Conservation (phyloP, 192 early-diverging fungal genomes). For the Coemansia sp. region DNA sequence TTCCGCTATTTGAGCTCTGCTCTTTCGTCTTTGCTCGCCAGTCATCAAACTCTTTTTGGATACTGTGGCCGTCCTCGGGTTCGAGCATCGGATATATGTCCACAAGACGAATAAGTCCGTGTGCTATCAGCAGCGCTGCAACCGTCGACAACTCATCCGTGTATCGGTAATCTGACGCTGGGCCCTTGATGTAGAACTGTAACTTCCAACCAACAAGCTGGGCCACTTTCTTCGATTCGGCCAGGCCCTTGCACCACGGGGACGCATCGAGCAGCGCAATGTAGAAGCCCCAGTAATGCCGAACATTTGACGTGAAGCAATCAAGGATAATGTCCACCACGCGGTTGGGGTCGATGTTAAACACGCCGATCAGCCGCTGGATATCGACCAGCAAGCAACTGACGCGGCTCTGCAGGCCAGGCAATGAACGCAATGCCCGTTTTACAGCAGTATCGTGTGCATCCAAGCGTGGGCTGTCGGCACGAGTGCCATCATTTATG, state of each 20-base stretch:
- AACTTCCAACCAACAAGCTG: conserved; percentile 52
- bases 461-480: background rate
- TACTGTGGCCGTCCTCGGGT: conserved; percentile 15
- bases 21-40: conserved; percentile 38
- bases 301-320: conserved; percentile 50
- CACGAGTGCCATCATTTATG: background rate
- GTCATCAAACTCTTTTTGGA: conserved; percentile 24
- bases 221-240: conserved; percentile 39
- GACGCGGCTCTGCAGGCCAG: conserved; percentile 23
- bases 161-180: conserved; percentile 21
- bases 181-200: conserved; percentile 35
- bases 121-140: conserved; percentile 44
- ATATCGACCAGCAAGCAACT: conserved; percentile 29
- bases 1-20: conserved; percentile 6
- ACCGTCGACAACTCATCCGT: conserved; percentile 47
- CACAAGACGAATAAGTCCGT: conserved; percentile 28
- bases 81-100: conserved; percentile 38
- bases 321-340: conserved; percentile 49
- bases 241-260: conserved; percentile 33
- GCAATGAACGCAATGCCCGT: conserved; percentile 22
- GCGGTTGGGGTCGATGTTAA: conserved; percentile 50
- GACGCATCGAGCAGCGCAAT: conserved; percentile 48
- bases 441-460: conserved; percentile 10
- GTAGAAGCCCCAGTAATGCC: conserved; percentile 48
- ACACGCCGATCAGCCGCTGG: conserved; percentile 44